Conservation (phyloP, 1,284 basidiomycete genomes). For the Paramarasmius palmivorus region DNA sequence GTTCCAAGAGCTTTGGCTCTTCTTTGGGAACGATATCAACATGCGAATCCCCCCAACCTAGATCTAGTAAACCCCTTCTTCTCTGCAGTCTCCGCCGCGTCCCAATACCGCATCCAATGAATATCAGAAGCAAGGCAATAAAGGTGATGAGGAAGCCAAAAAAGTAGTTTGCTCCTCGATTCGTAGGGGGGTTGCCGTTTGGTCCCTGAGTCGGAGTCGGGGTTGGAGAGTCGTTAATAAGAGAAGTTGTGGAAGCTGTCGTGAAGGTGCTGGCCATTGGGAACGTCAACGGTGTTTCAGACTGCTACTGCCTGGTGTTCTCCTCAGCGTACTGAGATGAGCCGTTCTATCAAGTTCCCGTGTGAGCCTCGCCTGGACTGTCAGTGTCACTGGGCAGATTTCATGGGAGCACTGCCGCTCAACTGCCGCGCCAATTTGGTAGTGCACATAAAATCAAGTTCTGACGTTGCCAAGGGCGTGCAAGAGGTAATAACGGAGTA, state of each 20-base stretch:
- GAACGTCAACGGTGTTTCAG: too few species aligned
- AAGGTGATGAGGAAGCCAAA: slow-evolving; percentile 68
- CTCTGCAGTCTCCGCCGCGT: slow-evolving; percentile 42
- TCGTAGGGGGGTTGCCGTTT: slow-evolving; percentile 15
- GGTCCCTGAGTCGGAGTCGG: background rate
- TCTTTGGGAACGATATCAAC: slow-evolving; percentile 8
- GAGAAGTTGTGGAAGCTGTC: background rate
- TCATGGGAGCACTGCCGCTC: too few species aligned
- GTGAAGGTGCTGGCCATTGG: too few species aligned
- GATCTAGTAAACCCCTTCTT: slow-evolving; percentile 15
- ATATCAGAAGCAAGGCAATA: slow-evolving; percentile 56
- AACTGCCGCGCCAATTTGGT: too few species aligned
- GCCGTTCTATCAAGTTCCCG: too few species aligned
- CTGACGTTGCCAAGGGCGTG: too few species aligned
- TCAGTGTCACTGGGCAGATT: too few species aligned
- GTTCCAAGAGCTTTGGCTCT: slow-evolving; percentile 18
- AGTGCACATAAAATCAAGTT: too few species aligned
- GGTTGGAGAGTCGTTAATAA: background rate
- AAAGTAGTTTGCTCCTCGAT: slow-evolving; percentile 48
- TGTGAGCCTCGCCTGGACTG: too few species aligned
- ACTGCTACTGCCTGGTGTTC: too few species aligned
- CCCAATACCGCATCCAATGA: slow-evolving; percentile 55
- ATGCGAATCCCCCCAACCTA: slow-evolving; percentile 7
- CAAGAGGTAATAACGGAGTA: too few species aligned
- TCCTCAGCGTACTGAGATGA: too few species aligned